phyloP scores from a whole-genome alignment of 164 flowering plant species.

The Houttuynia cordata region DNA sequence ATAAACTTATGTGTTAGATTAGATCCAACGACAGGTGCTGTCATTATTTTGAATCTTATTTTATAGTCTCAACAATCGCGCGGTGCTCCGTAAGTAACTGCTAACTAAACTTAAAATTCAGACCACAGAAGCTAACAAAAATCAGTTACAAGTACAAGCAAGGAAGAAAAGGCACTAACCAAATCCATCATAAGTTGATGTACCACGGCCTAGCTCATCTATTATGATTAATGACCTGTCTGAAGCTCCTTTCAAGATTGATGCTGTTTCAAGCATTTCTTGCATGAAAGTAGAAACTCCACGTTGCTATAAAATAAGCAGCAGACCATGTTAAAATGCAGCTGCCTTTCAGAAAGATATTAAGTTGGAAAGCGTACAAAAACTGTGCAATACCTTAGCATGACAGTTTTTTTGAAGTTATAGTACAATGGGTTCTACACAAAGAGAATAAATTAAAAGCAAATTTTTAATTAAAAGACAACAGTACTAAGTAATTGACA shows the following conservation, averaged over 20 bases:
- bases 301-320: constrained; percentile 41
- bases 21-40: too few species aligned
- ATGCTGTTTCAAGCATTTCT: constrained; percentile 99
- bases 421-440: too few species aligned
- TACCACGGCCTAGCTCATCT: constrained; percentile 97
- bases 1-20: too few species aligned
- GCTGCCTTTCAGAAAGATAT: background rate
- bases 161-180: constrained; percentile 11
- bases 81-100: too few species aligned
- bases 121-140: background rate
- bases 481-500: too few species aligned
- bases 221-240: constrained; percentile 85
- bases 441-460: too few species aligned
- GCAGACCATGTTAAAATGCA: background rate
- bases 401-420: too few species aligned
- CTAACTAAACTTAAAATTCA: background rate
- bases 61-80: too few species aligned
- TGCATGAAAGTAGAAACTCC: constrained; percentile 99
- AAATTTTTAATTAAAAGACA: too few species aligned
- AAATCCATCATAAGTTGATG: constrained; percentile 99
- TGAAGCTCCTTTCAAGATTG: constrained; percentile 94
- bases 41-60: too few species aligned
- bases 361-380: too few species aligned
- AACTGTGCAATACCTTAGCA: too few species aligned
- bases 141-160: background rate